Percentiles rank a stretch among this genome's conserved stretches.
Conservation (phyloP, 768 basidiomycete species). For the Gloeophyllum trabeum region DNA sequence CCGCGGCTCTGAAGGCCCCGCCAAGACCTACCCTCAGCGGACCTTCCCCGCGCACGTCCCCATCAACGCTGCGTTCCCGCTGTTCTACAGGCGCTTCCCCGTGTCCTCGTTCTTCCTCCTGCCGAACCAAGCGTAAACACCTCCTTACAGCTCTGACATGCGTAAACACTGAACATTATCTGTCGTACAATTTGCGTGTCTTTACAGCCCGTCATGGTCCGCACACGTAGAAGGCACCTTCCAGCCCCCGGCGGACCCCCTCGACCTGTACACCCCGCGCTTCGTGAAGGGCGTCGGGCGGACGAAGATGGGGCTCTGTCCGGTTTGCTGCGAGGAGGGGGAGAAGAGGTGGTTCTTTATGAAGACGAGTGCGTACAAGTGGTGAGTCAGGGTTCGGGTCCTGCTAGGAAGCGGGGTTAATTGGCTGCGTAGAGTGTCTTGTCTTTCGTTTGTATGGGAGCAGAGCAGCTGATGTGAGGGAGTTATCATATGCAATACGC, state of each 20-base stretch:
- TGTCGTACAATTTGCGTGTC: too few species aligned
- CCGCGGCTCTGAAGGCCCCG: not conserved
- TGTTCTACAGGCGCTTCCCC: conserved; percentile 65
- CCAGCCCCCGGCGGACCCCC: conserved; percentile 45
- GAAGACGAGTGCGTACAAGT: conserved; percentile 82
- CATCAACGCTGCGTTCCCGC: conserved; percentile 36
- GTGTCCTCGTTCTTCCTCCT: conserved; percentile 41
- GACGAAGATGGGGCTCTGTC: conserved; percentile 68
- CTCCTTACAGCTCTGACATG: too few species aligned
- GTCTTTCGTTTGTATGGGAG: not conserved
- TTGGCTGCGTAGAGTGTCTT: not conserved
- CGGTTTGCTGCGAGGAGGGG: conserved; percentile 61
- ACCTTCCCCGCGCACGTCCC: conserved; percentile 39
- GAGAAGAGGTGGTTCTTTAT: conserved; percentile 62
- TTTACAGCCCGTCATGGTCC: too few species aligned
- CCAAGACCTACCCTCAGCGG: conserved; percentile 21
- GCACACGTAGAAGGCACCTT: conserved; percentile 36
- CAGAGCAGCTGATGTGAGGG: not conserved
- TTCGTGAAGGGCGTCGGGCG: conserved; percentile 61
- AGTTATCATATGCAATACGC: conserved; percentile 81
- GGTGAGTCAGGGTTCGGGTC: conserved; percentile 25
- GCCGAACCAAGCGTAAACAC: conserved; percentile 26
- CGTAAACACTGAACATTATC: not conserved
- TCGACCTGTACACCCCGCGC: conserved; percentile 72
- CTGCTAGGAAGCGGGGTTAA: not conserved